These are phyloP conservation scores for Saccharomycopsis capsularis DNA, from an alignment of 805 yeast genomes.

Conservation along the genomic window DNA sequence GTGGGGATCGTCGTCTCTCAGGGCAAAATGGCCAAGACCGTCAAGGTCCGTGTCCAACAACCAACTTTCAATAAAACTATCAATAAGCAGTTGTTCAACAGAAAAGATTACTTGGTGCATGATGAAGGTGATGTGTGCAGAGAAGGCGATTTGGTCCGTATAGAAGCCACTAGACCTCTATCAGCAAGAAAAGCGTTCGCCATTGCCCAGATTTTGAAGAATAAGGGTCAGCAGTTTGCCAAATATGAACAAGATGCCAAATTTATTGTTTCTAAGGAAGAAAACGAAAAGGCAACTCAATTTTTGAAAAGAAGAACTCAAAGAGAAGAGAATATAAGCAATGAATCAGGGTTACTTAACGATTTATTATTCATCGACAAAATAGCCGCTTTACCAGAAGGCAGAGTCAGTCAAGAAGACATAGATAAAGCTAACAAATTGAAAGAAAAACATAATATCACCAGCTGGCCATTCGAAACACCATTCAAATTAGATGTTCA, in stretches of 20 bases:
- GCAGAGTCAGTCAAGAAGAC: constrained; percentile 30
- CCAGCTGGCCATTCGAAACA: constrained; percentile 40
- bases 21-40: constrained; percentile 93
- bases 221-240: constrained; percentile 89
- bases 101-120: constrained; percentile 84
- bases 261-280: constrained; percentile 59
- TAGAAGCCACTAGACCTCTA: constrained; percentile 81
- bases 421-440: constrained; percentile 33
- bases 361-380: constrained; percentile 29
- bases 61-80: constrained; percentile 64
- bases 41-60: constrained; percentile 82
- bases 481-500: constrained; percentile 33
- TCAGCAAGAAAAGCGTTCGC: constrained; percentile 81
- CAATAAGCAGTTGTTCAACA: constrained; percentile 67
- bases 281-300: constrained; percentile 44
- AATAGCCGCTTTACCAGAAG: constrained; percentile 25
- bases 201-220: constrained; percentile 81
- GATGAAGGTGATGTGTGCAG: constrained; percentile 88
- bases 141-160: constrained; percentile 93
- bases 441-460: constrained; percentile 40
- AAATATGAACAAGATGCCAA: constrained; percentile 70
- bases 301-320: constrained; percentile 45
- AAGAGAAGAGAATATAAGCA: constrained; percentile 27
- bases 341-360: constrained; percentile 24
- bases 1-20: constrained; percentile 91